Evolutionary conservation across 805 yeast genomes (phyloP).

Genomic region (Wickerhamiella galacta): DNA sequence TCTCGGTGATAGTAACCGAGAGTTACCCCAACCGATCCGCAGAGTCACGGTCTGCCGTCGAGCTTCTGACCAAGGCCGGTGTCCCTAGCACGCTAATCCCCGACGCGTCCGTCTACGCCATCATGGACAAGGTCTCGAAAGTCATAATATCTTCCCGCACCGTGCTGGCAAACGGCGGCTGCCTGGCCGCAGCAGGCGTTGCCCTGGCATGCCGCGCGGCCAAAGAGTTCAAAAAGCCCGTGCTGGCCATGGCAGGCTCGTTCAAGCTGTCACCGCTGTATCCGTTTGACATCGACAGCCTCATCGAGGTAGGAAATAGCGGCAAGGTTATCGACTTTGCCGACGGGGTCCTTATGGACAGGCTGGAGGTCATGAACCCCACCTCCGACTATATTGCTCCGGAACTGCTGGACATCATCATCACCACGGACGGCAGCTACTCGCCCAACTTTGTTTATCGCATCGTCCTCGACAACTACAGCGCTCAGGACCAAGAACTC

Average conservation of each 20-base stretch:
- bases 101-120: constrained; percentile 82
- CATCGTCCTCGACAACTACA: constrained; percentile 85
- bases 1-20: constrained; percentile 79
- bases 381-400: constrained; percentile 84
- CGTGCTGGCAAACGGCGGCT: constrained; percentile 93
- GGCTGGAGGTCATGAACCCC: constrained; percentile 73
- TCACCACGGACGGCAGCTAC: constrained; percentile 91
- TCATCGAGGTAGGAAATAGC: constrained; percentile 83
- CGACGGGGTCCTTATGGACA: constrained; percentile 49
- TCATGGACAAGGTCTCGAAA: constrained; percentile 94
- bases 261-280: constrained; percentile 86
- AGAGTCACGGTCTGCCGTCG: constrained; percentile 64
- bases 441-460: constrained; percentile 93
- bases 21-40: constrained; percentile 77
- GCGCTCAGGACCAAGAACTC: constrained; percentile 44
- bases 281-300: constrained; percentile 70
- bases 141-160: constrained; percentile 85
- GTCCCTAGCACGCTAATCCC: constrained; percentile 86
- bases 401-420: constrained; percentile 81
- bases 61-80: constrained; percentile 62
- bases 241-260: constrained; percentile 84
- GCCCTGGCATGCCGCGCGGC: constrained; percentile 93
- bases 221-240: constrained; percentile 88
- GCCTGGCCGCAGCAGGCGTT: constrained; percentile 77
- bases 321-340: constrained; percentile 73